A percentile compares a stretch with the other conserved stretches of the same genome.
Evolutionary conservation across 1,284 basidiomycete genomes (phyloP).

Genomic region (Vanrija pseudolonga): DNA sequence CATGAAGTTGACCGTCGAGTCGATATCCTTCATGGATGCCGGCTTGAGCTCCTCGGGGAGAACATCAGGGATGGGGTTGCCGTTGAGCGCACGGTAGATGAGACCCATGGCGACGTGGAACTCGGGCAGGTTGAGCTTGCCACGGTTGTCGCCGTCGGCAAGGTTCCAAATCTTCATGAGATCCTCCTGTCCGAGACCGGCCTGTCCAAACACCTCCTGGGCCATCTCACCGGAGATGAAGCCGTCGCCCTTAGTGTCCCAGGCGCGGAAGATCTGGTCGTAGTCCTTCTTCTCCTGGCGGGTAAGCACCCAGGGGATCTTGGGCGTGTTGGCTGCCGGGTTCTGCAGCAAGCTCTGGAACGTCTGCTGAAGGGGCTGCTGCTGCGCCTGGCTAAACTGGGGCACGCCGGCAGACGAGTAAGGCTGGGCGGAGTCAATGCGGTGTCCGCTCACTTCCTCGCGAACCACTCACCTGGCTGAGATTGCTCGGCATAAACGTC

Average conservation of each 20-base stretch:
- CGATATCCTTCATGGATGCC: constrained; percentile 86
- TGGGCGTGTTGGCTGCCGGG: constrained; percentile 65
- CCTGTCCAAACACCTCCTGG: constrained; percentile 90
- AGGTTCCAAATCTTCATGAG: constrained; percentile 92
- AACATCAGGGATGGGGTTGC: constrained; percentile 80
- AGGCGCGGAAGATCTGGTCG: constrained; percentile 93
- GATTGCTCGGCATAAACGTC: constrained; percentile 68
- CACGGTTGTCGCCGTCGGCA: constrained; percentile 83
- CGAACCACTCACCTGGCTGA: constrained; percentile 38
- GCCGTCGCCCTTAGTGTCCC: constrained; percentile 72
- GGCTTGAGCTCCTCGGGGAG: constrained; percentile 88
- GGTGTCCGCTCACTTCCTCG: background rate
- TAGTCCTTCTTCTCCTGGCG: constrained; percentile 95
- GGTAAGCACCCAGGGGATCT: constrained; percentile 81
- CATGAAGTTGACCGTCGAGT: constrained; percentile 84
- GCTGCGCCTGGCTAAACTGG: constrained; percentile 55
- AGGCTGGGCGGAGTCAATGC: constrained; percentile 21
- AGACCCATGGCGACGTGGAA: constrained; percentile 99
- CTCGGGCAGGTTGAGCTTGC: constrained; percentile 90
- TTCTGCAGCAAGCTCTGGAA: constrained; percentile 56
- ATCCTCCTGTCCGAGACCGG: constrained; percentile 82
- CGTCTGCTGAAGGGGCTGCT: constrained; percentile 56
- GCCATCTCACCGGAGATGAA: constrained; percentile 87
- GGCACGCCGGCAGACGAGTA: constrained; percentile 50
- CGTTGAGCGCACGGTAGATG: constrained; percentile 91